phyloP scores from a whole-genome alignment of 2,329 filamentous ascomycete genomes.

The Calonectria hawksworthii region DNA sequence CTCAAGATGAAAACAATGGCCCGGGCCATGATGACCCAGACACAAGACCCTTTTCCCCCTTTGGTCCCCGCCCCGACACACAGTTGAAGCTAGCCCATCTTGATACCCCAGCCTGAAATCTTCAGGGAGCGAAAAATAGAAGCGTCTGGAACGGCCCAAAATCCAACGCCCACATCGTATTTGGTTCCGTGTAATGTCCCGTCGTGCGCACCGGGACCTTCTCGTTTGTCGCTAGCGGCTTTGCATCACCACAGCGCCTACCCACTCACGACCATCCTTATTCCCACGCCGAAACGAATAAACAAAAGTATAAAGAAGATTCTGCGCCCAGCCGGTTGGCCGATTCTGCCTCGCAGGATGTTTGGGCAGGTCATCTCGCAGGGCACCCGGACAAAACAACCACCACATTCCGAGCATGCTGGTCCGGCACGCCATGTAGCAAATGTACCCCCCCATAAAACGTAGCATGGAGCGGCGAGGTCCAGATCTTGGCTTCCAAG shows the following conservation, averaged over 20 bases:
- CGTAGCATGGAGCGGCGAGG: neutral
- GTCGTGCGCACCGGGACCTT: neutral
- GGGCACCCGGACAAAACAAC: neutral
- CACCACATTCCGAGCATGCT: neutral
- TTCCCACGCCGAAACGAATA: constrained; percentile 8
- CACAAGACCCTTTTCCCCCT: constrained; percentile 13
- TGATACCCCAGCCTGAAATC: constrained; percentile 14
- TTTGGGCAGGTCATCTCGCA: neutral
- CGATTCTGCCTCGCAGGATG: neutral
- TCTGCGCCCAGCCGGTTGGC: neutral
- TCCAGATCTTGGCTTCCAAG: constrained; percentile 10
- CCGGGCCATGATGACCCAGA: neutral
- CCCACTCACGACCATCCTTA: neutral
- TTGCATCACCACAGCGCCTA: neutral
- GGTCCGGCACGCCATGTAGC: neutral
- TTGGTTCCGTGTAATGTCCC: constrained; percentile 19
- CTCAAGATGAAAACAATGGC: neutral
- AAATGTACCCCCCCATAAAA: neutral
- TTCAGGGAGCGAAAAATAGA: constrained; percentile 11
- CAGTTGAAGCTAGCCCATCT: constrained; percentile 5
- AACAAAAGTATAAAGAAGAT: neutral
- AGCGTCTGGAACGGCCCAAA: constrained; percentile 16
- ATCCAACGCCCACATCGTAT: constrained; percentile 19
- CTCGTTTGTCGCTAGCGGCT: neutral
- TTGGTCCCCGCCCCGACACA: neutral